Base-by-base conservation (phyloP, 148 eudicot genomes). In the Salicornia ramosissima region DNA sequence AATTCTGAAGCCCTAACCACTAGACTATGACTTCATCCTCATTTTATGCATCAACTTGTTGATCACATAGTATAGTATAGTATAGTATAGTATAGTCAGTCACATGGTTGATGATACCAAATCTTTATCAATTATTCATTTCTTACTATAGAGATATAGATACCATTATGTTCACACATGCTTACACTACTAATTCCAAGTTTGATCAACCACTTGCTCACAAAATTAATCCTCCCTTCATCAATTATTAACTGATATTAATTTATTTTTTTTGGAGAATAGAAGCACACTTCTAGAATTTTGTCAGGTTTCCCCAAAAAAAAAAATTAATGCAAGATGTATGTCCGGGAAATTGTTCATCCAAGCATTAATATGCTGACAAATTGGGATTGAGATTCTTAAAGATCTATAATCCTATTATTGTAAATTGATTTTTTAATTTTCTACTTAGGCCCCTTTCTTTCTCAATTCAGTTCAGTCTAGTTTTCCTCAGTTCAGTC, bases 41-140 rank as follows among this genome's bases (percentile, higher is more conserved):
- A 36, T 4, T 59, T 11, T 33, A 33, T 28, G 22, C 22, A 59
- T 59, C 42, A 21, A 59, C 42, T 59, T 59, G 64, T 19, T 26
- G 5, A 2, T 59, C n/a, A n/a, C n/a, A n/a, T n/a, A n/a, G n/a
- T n/a, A n/a, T n/a, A n/a, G n/a, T n/a, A n/a, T n/a, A n/a, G n/a
- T n/a, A n/a, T n/a, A n/a, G n/a, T n/a, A n/a, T n/a, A n/a, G n/a
- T n/a, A n/a, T 36, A 36, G 40, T 36, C 40, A 11, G 15, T 61
- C 65, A 61, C 65, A 62, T 62, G 65, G 47, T 62, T 36, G 47
- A n/a, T 39, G 65, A 62, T 62, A 28, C 28, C 65, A 62, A 62
- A 62, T 62, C 65, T 14, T 15, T 36, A 24, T 62, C 10, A 10
- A 36, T 36, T 62, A 21, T 36, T 62, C 15, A n/a, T 33, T 22